Evolutionary conservation across 768 basidiomycete species (phyloP).

Genomic region (Pleurotus cornucopiae): DNA sequence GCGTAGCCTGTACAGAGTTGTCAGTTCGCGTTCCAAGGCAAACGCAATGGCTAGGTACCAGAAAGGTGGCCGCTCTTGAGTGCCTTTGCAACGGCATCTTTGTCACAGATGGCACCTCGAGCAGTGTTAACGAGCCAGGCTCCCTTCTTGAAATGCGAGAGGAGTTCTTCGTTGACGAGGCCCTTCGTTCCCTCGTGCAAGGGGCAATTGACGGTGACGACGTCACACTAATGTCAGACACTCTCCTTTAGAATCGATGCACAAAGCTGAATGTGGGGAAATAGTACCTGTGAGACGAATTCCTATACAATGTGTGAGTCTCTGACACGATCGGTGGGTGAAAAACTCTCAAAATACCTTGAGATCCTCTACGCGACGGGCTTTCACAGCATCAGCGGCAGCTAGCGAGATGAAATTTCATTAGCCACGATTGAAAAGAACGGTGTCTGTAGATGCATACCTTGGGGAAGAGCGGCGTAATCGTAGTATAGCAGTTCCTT

Average conservation of each 20-base stretch:
- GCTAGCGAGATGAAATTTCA: slow-evolving; percentile 28
- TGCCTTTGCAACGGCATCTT: slow-evolving; percentile 74
- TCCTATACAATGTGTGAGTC: slow-evolving; percentile 18
- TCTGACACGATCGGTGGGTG: neutral
- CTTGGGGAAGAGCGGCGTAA: slow-evolving; percentile 67
- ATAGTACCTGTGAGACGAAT: slow-evolving; percentile 38
- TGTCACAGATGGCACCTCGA: slow-evolving; percentile 87
- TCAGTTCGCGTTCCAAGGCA: neutral
- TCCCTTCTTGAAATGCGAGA: slow-evolving; percentile 88
- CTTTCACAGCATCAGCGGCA: slow-evolving; percentile 62
- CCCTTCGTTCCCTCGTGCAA: slow-evolving; percentile 82
- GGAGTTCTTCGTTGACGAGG: slow-evolving; percentile 76
- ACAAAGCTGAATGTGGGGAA: neutral
- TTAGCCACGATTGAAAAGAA: neutral
- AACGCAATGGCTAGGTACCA: slow-evolving; percentile 18
- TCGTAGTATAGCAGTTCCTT: slow-evolving; percentile 92
- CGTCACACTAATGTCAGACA: slow-evolving; percentile 48
- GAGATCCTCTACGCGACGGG: slow-evolving; percentile 73
- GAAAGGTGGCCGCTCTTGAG: slow-evolving; percentile 70
- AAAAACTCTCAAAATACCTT: slow-evolving; percentile 41
- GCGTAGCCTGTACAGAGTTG: neutral
- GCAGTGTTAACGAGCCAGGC: slow-evolving; percentile 93
- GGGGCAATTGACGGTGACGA: slow-evolving; percentile 85
- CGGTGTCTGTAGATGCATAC: slow-evolving; percentile 19
- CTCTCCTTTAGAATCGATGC: no score